Evolutionary conservation across 257 asterid species (phyloP).

Genomic region (Solanum etuberosum): DNA sequence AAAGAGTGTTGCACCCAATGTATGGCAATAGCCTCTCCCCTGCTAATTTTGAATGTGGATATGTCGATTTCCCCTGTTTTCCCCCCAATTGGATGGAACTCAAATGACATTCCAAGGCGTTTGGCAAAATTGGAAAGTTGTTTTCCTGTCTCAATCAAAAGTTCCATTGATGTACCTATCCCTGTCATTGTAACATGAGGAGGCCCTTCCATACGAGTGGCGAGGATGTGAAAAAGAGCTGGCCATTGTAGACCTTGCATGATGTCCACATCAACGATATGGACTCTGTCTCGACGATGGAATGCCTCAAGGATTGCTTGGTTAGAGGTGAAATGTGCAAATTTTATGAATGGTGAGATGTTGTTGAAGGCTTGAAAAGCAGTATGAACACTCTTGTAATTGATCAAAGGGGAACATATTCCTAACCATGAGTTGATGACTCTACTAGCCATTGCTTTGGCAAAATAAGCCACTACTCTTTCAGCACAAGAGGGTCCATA

Average conservation of each 20-base stretch:
- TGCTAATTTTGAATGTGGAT: constrained; percentile 22
- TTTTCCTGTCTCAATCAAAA: constrained; percentile 48
- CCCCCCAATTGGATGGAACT: constrained; percentile 42
- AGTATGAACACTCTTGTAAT: constrained; percentile 25
- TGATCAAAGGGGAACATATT: constrained; percentile 33
- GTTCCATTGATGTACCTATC: constrained; percentile 41
- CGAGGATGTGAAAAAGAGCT: constrained; percentile 60
- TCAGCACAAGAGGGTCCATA: constrained; percentile 48
- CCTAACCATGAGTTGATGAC: constrained; percentile 77
- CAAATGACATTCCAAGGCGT: constrained; percentile 54
- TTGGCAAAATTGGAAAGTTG: constrained; percentile 52
- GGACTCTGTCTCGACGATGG: constrained; percentile 36
- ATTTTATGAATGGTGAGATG: constrained; percentile 53
- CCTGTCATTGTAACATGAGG: constrained; percentile 68
- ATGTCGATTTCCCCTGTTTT: constrained; percentile 42
- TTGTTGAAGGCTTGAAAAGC: constrained; percentile 61
- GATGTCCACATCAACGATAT: constrained; percentile 58
- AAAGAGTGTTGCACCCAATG: constrained; percentile 77
- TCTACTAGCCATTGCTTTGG: constrained; percentile 61
- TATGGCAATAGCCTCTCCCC: constrained; percentile 50
- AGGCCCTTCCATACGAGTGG: constrained; percentile 64
- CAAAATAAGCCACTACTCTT: constrained; percentile 64
- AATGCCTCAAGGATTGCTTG: constrained; percentile 72
- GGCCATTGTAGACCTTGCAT: constrained; percentile 95
- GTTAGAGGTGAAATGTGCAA: constrained; percentile 70